Base-by-base conservation (phyloP, 2,329 filamentous ascomycete species). In the Verticillium isaacii region DNA sequence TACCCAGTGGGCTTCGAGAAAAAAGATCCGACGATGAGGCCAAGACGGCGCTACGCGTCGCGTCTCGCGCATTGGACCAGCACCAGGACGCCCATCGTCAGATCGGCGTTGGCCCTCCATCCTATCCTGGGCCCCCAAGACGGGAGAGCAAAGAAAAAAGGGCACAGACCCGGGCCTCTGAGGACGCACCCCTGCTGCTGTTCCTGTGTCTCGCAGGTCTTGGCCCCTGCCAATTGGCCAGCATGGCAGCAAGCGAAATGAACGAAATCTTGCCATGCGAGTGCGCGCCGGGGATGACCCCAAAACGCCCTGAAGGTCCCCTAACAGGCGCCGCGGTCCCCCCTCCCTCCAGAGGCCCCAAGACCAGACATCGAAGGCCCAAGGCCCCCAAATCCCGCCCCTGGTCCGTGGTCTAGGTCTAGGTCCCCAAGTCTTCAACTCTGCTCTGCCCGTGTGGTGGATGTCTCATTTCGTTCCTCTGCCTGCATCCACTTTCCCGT, bases 211-310 rank as follows among this genome's bases (percentile, higher is more conserved):
- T 36, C 14, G 34, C 34, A 36, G 34, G 45, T 50, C 45, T 50
- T 8, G 8, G n/a, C 45, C 19, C 45, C 8, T 23, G n/a, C 19
- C 45, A n/a, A 50, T 50, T 50, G 45, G 45, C 45, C n/a, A 23
- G 23, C 19, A 23, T 50, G 45, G 9, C 45, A 50, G n/a, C 6
- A 50, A 50, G 45, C 45, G 45, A 50, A 50, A 50, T 50, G 45
- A 50, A 23, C 8, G 45, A 50, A 64, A 65, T 65, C 63, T 65
- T 62, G 39, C 60, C 61, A 62, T 58, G 63, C 62, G 62, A 59
- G 57, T 60, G 32, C 25, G 32, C 60, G 57, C 50, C 19, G 56
- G 45, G 56, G 45, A 25, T 11, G 8, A 19, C n/a, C 45, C 45
- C 45, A n/a, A 4, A 50, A 50, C 6, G 45, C 23, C 45, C 45